These are phyloP conservation scores for Teratosphaeriaceae sp. DNA, from an alignment of 2,329 filamentous ascomycete species.

Conservation along the genomic window DNA sequence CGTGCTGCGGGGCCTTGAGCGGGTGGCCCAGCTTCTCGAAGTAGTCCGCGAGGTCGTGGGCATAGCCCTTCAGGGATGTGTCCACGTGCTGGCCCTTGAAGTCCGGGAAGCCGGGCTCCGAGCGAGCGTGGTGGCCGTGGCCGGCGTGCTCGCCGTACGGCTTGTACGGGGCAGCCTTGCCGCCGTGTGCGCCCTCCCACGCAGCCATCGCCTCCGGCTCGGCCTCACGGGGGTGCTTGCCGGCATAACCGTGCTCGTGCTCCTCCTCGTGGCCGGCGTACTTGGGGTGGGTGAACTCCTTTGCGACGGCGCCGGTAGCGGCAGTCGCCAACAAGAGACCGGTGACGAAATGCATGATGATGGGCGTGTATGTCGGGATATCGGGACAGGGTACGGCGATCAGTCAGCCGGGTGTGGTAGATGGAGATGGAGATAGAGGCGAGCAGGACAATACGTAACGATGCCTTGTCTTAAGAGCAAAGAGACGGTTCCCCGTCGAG, in stretches of 20 bases:
- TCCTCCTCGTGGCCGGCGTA: constrained; percentile 2
- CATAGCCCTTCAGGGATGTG: constrained; percentile 7
- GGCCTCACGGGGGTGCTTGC: constrained; percentile 2
- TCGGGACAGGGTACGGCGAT: not conserved
- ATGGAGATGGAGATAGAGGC: not conserved
- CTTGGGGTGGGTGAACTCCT: not conserved
- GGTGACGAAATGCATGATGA: constrained; percentile 11
- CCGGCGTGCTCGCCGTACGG: constrained; percentile 7
- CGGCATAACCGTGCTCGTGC: not conserved
- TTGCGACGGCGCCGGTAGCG: constrained; percentile 6
- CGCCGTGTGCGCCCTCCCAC: constrained; percentile 11
- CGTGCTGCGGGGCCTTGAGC: not conserved
- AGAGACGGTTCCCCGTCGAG: not conserved
- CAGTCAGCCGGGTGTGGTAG: not conserved
- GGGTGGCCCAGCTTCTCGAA: constrained; percentile 1
- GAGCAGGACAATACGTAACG: not conserved
- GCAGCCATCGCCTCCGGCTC: constrained; percentile 5
- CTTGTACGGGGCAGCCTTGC: constrained; percentile 7
- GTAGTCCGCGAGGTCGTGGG: not conserved
- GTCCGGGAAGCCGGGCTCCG: not conserved
- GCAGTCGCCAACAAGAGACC: constrained; percentile 1
- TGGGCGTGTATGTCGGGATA: not conserved
- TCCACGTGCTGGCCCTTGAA: constrained; percentile 5
- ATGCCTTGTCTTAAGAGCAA: not conserved
- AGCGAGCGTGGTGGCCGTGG: not conserved